Evolutionary conservation across 2,329 filamentous ascomycete species (phyloP), one percentile per base, ranked within the genome.

Genomic region (Capronia americana): DNA sequence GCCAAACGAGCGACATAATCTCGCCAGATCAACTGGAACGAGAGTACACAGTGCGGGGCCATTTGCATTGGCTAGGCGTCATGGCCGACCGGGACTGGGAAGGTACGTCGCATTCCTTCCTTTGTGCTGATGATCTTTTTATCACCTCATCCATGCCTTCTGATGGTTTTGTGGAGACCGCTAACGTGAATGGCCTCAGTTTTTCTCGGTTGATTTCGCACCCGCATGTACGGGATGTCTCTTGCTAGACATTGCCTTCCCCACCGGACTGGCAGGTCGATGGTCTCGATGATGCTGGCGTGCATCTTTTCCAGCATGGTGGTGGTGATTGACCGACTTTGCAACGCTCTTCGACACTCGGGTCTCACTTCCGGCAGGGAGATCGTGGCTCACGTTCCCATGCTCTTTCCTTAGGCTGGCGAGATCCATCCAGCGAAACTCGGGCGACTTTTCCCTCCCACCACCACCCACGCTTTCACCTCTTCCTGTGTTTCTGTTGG

Each of bases 81-180:
- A 91, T 91, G 89, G 85, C 84, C 68, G 88, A 90, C 71, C 90
- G 87, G 87, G 80, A 82, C n/a, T 91, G 89, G 88, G 88, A 91
- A 83, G 85, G 88, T 90, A 79, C 72, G 65, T 66, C 48, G 23
- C 50, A 63, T 61, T 59, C 61, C 26, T 44, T 50, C 26, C 56
- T 69, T 58, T 44, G 11, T 32, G 53, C 46, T 11, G n/a, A 20
- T 50, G 46, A 12, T 50, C 12, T 2, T 50, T 50, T 20, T 5
- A 26, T n/a, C 46, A 1, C 46, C 46, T 32, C 26, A 12, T 55
- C 24, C 53, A 17, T 17, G 12, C 41, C 8, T 4, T 32, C 12
- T 11, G 12, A 30, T 26, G 23, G 24, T 17, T 46, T 12, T 50
- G 46, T 34, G 26, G 32, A 60, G 30, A n/a, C 10, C 28, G 59